These are phyloP conservation scores for Malus domestica DNA, from an alignment of 306 rosid genomes.

Conservation along the genomic window ASM211411v1 NC_041803.1:54990501-54991000, in stretches of 20 bases:
- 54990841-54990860: not conserved
- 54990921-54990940: not conserved
- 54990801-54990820: too few relatives aligned
- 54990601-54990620: too few relatives aligned
- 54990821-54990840: not conserved
- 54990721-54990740: not conserved
- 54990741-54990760: not conserved
- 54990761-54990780: not conserved
- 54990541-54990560: too few relatives aligned
- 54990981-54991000: not conserved
- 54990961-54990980: not conserved
- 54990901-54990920: not conserved
- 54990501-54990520: not conserved
- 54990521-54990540: not conserved
- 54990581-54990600: too few relatives aligned
- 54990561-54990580: too few relatives aligned
- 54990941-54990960: not conserved
- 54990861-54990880: not conserved
- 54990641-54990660: too few relatives aligned
- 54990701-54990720: not conserved
- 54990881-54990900: not conserved
- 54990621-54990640: too few relatives aligned
- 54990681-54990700: not conserved
- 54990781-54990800: too few relatives aligned
- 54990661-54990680: too few relatives aligned